phyloP scores from a whole-genome alignment of 2,329 filamentous ascomycete species.

The Colletotrichum cuscutae region DNA sequence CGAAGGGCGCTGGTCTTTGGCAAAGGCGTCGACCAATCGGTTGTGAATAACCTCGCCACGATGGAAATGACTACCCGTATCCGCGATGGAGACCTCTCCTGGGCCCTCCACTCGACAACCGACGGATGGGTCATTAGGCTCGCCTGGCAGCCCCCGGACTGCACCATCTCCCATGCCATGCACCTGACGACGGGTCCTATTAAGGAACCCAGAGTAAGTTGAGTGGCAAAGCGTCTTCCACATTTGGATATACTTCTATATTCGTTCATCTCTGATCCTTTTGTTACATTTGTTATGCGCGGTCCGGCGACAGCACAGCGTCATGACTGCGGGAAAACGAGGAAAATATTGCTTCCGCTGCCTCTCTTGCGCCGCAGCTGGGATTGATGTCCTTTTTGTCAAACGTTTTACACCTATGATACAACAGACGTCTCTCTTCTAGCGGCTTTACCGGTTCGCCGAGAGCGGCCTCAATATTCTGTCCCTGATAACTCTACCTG shows the following conservation, averaged over 20 bases:
- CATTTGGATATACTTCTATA: slow-evolving; percentile 5
- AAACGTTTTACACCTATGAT: slow-evolving; percentile 37
- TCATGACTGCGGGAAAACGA: neutral
- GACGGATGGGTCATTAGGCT: slow-evolving; percentile 25
- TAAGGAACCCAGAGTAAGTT: neutral
- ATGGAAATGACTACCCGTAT: slow-evolving; percentile 28
- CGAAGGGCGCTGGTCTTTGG: slow-evolving; percentile 10
- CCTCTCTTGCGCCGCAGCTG: neutral
- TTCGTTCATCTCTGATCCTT: neutral
- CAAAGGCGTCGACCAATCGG: slow-evolving; percentile 7
- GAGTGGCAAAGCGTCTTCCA: neutral
- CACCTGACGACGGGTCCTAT: slow-evolving; percentile 24
- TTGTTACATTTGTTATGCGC: neutral
- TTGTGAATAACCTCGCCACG: slow-evolving; percentile 21
- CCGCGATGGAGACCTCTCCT: neutral
- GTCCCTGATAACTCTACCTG: slow-evolving; percentile 79
- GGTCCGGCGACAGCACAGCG: neutral
- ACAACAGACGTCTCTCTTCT: slow-evolving; percentile 33
- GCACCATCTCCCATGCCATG: slow-evolving; percentile 28
- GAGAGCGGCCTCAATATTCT: slow-evolving; percentile 69
- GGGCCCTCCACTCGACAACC: slow-evolving; percentile 8
- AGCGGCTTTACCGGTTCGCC: slow-evolving; percentile 23
- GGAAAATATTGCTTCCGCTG: neutral
- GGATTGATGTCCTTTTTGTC: slow-evolving; percentile 28
- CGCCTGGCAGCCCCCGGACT: slow-evolving; percentile 32